phyloP scores from a whole-genome alignment of 164 flowering plant genomes.

The Malania oleifera region DNA sequence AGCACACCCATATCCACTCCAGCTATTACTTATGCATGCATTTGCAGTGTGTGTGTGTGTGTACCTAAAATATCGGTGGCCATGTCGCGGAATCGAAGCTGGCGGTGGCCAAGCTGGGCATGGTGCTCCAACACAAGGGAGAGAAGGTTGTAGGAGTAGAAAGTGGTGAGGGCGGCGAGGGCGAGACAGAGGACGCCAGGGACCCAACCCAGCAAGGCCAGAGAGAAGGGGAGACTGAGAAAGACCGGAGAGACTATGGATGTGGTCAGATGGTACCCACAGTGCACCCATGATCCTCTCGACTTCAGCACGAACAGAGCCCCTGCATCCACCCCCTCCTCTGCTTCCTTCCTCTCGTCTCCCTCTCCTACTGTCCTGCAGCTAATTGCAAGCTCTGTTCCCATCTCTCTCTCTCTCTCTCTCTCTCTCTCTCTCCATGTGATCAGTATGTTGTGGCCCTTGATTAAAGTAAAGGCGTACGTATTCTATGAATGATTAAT shows the following conservation, averaged over 20 bases:
- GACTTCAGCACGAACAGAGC: conserved; percentile 40
- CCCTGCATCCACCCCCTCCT: conserved; percentile 35
- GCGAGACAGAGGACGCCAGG: conserved; percentile 24
- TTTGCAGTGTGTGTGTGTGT: too few relatives aligned
- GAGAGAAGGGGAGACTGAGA: conserved; percentile 38
- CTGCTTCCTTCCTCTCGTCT: not conserved
- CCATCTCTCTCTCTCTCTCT: conserved; percentile 12
- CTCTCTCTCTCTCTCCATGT: too few relatives aligned
- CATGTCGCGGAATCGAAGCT: conserved; percentile 49
- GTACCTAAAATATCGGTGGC: conserved; percentile 41
- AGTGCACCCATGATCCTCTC: conserved; percentile 48
- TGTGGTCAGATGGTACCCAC: conserved; percentile 54
- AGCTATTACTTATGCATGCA: too few relatives aligned
- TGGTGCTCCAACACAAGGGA: conserved; percentile 49
- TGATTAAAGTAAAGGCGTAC: not conserved
- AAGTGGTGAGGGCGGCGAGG: conserved; percentile 28
- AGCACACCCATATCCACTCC: too few relatives aligned
- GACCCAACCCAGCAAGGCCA: conserved; percentile 39
- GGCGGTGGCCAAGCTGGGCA: conserved; percentile 33
- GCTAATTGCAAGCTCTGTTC: too few relatives aligned
- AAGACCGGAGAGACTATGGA: conserved; percentile 45
- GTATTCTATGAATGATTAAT: too few relatives aligned
- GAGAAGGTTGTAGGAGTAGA: conserved; percentile 43
- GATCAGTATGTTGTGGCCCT: too few relatives aligned
- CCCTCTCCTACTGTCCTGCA: not conserved